Evolutionary conservation across 2,329 filamentous ascomycete species (phyloP), one percentile per base, ranked within the genome.

Genomic region (Pseudogymnoascus destructans): DNA sequence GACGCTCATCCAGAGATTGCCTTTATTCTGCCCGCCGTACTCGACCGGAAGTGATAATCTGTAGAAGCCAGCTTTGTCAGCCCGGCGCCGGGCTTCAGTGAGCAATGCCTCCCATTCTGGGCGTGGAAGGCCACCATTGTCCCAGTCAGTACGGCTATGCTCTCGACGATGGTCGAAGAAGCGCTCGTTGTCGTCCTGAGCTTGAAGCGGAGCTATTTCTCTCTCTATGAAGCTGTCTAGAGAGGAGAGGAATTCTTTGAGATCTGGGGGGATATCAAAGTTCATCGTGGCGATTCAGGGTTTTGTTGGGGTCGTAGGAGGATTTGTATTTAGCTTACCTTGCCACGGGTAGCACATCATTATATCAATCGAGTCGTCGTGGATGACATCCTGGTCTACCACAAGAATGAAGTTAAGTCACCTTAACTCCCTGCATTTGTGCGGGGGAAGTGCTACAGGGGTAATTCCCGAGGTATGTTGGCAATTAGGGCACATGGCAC

Each of bases 151-250:
- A 32, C 81, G 77, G 5, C 79, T 72, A 64, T 82, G 75, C 64
- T 85, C 81, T 62, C 81, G 78, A 15, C 81, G 76, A 68, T 85
- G 78, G 67, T 84, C 80, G 69, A 85, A 84, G 75, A 85, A 85
- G 59, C 80, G 77, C 58, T 80, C 73, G 65, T 84, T 84, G 67
- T 83, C 79, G 64, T 79, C 69, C 64, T 82, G 77, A 2, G 78
- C 68, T 66, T 84, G 79, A 1, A 82, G 70, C 1, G 79, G 79
- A 0, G 70, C 68, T 63, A 82, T 83, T 55, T 75, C 73, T 11
- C 68, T 65, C 2, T 75, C 70, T 63, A 84, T 82, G 70, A 83
- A 83, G n/a, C 66, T 65, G 68, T 83, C 79, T 10, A 84, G 70
- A n/a, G 71, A 67, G 25, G 66, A 59, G 27, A 82, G 68, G 64